Base-by-base conservation (phyloP, 805 yeast species). In the Teunomyces stri region DNA sequence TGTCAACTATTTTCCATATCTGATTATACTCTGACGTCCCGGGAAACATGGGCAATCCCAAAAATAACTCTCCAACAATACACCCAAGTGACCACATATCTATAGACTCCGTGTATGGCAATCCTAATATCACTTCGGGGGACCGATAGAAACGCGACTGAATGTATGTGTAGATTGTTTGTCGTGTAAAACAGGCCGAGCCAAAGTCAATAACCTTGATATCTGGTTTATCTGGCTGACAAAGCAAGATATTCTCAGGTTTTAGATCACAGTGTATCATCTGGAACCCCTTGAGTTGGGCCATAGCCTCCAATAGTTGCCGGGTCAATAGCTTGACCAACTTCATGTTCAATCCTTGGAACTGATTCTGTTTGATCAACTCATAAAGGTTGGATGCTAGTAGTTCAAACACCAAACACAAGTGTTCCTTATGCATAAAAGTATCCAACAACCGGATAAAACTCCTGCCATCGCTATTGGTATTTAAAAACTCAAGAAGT, bases 71-170 rank as follows among this genome's bases (percentile, higher is more conserved):
- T 1, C 94, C 95, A 29, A 89, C 81, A 43, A 94, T 89, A 62
- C 97, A 87, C 0, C 96, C 99, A 38, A 91, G 70, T 0, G 98
- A 92, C 99, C 99, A 94, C 82, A 92, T 89, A 64, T 92, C 99
- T 45, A 94, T 92, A 5, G 96, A 82, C 7, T 96, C 81, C 0
- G 96, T 87, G 61, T 94, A 92, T 4, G 96, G 96, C 38, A 92
- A 72, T 0, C 99, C 98, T 16, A 92, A 69, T 2, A 94, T 81
- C 16, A 92, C 96, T 64, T 92, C 99, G 0, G 99, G 99, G 2
- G 96, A 87, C 52, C 99, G 76, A 68, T 92, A 92, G 60, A 91
- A 91, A 49, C 98, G 73, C 4, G 96, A 87, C 65, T 91, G 98
- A 54, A 91, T 88, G 61, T 91, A 91, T 0, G 97, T 86, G 69